phyloP scores from a whole-genome alignment of 169 alveolate species.

The Plasmodium chabaudi region DNA sequence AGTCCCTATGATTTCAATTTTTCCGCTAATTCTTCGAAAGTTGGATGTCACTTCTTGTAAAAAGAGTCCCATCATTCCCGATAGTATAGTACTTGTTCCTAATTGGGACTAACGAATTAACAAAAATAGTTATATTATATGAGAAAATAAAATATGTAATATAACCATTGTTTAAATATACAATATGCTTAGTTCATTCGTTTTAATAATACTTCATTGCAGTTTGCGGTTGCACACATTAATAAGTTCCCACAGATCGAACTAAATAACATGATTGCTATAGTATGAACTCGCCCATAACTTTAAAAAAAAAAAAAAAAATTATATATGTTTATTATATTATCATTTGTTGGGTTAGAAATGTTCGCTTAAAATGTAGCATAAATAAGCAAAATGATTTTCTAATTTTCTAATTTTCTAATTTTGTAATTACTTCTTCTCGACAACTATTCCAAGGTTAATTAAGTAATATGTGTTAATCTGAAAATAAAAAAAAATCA shows the following conservation, averaged over 20 bases:
- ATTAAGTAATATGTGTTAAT: constrained; percentile 52
- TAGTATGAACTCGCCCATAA: constrained; percentile 17
- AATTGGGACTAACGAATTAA: constrained; percentile 8
- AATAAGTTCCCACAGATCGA: constrained; percentile 33
- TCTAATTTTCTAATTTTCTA: too few relatives aligned
- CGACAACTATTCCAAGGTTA: constrained; percentile 44
- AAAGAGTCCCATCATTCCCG: constrained; percentile 51
- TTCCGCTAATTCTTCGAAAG: constrained; percentile 6
- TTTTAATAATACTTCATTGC: constrained; percentile 18
- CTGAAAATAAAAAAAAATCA: neutral
- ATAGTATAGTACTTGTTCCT: constrained; percentile 48
- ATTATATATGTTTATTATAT: too few relatives aligned
- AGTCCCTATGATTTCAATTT: constrained; percentile 8
- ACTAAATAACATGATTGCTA: constrained; percentile 22
- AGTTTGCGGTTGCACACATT: constrained; percentile 27
- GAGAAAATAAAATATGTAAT: neutral
- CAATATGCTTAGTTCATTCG: neutral
- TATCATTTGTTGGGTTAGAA: too few relatives aligned
- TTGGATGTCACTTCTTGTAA: constrained; percentile 22
- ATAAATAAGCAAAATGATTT: too few relatives aligned
- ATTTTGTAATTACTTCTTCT: constrained; percentile 19
- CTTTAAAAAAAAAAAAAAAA: neutral
- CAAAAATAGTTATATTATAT: neutral
- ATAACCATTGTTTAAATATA: neutral
- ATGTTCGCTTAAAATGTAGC: too few relatives aligned